Percentiles rank a stretch among this genome's conserved stretches.
phyloP scores from a whole-genome alignment of 805 yeast genomes.

The Metschnikowia rubicola region DNA sequence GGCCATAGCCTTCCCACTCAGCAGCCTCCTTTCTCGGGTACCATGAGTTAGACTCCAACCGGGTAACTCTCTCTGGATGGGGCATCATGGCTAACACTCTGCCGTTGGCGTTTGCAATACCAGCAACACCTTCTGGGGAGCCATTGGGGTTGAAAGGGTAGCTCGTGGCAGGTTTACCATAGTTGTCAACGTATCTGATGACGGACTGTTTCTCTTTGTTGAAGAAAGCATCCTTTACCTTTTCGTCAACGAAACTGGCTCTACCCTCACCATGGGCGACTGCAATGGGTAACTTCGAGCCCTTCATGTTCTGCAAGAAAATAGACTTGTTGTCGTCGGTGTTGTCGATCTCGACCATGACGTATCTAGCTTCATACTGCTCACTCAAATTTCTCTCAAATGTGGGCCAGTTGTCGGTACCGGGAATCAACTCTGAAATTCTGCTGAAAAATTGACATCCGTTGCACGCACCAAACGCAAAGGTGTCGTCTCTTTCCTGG shows the following conservation, averaged over 20 bases:
- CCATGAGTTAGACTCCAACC: constrained; percentile 88
- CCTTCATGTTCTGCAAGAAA: constrained; percentile 85
- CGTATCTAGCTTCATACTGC: constrained; percentile 94
- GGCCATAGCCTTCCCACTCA: constrained; percentile 81
- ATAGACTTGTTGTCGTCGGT: constrained; percentile 52
- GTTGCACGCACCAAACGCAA: constrained; percentile 97
- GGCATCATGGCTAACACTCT: constrained; percentile 99
- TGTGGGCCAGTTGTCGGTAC: constrained; percentile 92
- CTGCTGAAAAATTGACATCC: constrained; percentile 96
- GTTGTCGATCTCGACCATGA: constrained; percentile 72
- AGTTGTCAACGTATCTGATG: constrained; percentile 84
- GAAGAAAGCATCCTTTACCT: constrained; percentile 42
- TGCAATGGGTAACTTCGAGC: constrained; percentile 92
- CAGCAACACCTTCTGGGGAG: constrained; percentile 89
- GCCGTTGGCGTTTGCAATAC: constrained; percentile 85
- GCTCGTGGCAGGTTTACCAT: constrained; percentile 75
- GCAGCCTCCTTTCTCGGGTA: constrained; percentile 62
- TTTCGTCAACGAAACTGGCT: constrained; percentile 60
- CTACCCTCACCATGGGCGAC: constrained; percentile 99
- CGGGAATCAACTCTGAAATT: constrained; percentile 84
- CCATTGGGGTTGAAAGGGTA: constrained; percentile 98
- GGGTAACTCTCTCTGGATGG: constrained; percentile 92
- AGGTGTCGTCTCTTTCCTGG: constrained; percentile 83
- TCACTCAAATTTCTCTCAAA: constrained; percentile 89
- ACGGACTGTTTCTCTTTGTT: constrained; percentile 53